phyloP scores from a whole-genome alignment of 2,329 filamentous ascomycete genomes.

The Colletotrichum sp. region DNA sequence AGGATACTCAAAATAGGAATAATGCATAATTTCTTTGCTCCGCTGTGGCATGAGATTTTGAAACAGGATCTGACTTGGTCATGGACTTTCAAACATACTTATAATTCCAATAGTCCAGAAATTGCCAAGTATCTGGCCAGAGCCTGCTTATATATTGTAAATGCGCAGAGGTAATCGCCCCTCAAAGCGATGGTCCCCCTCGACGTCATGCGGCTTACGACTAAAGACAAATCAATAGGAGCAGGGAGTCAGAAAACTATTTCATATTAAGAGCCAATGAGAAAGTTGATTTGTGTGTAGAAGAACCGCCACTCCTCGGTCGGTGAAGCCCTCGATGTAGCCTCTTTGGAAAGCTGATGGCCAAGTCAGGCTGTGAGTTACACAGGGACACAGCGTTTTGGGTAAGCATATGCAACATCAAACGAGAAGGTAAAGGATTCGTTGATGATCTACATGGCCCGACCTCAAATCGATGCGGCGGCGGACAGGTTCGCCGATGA shows the following conservation, averaged over 20 bases:
- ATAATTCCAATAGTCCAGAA: neutral
- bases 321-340: neutral
- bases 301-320: neutral
- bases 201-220: neutral
- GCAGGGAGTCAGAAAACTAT: too few species aligned
- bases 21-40: neutral
- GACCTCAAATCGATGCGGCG: neutral
- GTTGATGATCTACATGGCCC: neutral
- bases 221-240: neutral
- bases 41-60: neutral
- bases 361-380: neutral
- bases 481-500: neutral
- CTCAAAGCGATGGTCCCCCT: neutral
- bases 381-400: neutral
- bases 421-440: neutral
- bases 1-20: neutral
- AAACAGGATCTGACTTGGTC: accelerated
- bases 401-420: neutral
- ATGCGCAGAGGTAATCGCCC: neutral
- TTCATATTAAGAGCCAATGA: neutral
- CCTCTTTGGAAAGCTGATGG: neutral
- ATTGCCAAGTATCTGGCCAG: accelerated
- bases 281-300: accelerated
- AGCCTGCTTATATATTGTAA: neutral
- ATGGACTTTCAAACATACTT: neutral